Evolutionary conservation across 352 stramenopile genomes (phyloP).

Genomic region (Pythium rhizo-oryzae): DNA sequence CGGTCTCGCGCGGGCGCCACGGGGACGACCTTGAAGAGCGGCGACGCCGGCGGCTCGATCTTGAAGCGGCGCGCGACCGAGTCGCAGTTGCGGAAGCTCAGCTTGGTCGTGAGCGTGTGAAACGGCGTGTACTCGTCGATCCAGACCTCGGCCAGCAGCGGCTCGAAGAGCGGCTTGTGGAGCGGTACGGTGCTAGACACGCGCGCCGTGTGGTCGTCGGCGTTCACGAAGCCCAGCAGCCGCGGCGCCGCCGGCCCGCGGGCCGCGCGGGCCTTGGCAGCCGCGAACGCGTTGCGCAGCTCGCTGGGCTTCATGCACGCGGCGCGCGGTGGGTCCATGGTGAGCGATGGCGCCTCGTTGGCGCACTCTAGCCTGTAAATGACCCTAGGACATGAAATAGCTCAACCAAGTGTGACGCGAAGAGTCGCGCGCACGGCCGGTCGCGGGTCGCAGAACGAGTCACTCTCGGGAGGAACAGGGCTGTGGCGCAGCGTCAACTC

Average conservation of each 20-base stretch:
- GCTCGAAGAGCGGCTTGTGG: conserved; percentile 88
- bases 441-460: background rate
- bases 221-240: conserved; percentile 73
- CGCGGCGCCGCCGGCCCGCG: conserved; percentile 35
- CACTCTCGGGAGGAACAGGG: background rate
- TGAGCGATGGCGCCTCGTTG: background rate
- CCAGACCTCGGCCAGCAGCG: conserved; percentile 78
- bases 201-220: conserved; percentile 69
- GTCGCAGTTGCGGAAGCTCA: conserved; percentile 94
- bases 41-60: conserved; percentile 83
- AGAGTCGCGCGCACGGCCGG: conserved; percentile 8
- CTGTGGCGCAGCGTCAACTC: background rate
- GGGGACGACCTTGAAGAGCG: conserved; percentile 84
- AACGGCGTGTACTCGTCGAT: conserved; percentile 95
- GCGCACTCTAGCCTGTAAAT: too few species aligned
- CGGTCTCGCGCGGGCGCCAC: conserved; percentile 26
- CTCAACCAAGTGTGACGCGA: background rate
- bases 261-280: conserved; percentile 50
- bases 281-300: conserved; percentile 59
- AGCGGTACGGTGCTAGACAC: conserved; percentile 74
- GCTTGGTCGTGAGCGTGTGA: conserved; percentile 70
- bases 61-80: conserved; percentile 89
- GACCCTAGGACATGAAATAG: background rate
- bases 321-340: conserved; percentile 3
- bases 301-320: conserved; percentile 63